phyloP scores from a whole-genome alignment of 2,329 filamentous ascomycete species.

The Byssoonygena ceratinophila region DNA sequence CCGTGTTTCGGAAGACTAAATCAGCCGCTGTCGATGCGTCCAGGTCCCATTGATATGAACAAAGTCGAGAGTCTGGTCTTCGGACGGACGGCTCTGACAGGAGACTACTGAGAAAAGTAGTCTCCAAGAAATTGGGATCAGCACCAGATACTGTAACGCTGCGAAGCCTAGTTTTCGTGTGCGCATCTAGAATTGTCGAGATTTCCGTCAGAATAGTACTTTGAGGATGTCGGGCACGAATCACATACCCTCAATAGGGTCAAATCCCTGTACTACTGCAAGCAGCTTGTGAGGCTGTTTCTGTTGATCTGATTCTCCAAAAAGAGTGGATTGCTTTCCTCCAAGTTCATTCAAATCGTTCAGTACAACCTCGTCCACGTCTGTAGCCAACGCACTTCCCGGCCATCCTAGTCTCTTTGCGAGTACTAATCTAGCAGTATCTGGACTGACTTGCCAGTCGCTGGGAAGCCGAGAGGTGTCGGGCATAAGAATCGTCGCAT shows the following conservation, averaged over 20 bases:
- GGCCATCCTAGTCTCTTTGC: constrained; percentile 41
- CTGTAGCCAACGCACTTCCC: constrained; percentile 35
- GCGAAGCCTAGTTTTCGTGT: neutral
- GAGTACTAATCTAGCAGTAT: constrained; percentile 31
- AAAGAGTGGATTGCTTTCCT: constrained; percentile 43
- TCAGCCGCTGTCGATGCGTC: neutral
- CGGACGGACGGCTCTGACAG: neutral
- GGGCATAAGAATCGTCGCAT: constrained; percentile 29
- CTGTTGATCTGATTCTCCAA: constrained; percentile 29
- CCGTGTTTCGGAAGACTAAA: constrained; percentile 3
- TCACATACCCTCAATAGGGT: constrained; percentile 48
- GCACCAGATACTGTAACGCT: neutral
- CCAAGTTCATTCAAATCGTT: constrained; percentile 52
- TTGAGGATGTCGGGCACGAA: neutral
- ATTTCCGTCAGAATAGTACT: neutral
- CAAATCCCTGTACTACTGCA: constrained; percentile 45
- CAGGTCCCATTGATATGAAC: constrained; percentile 1
- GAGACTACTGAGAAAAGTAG: constrained; percentile 2
- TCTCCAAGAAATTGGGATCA: neutral
- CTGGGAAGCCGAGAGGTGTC: constrained; percentile 12
- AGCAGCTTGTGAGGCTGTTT: constrained; percentile 24
- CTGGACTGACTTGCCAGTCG: constrained; percentile 12
- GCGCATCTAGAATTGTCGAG: neutral
- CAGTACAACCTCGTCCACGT: constrained; percentile 42
- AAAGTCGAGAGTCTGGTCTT: constrained; percentile 4